Evolutionary conservation across 2,329 filamentous ascomycete species (phyloP), one percentile per base, ranked within the genome.

Genomic region (Sclerotinia glacialis): DNA sequence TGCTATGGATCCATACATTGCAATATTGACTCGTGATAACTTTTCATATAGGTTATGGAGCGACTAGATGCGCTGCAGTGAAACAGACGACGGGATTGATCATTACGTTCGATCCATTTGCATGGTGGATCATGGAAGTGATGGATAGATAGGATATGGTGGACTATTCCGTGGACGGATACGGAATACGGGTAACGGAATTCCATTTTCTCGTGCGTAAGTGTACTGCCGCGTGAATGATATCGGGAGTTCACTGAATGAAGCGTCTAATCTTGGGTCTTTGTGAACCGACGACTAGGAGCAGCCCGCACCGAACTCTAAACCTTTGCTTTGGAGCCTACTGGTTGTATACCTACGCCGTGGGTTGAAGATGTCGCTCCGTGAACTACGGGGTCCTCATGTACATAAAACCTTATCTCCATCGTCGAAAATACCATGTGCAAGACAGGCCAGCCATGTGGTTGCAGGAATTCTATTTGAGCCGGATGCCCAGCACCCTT

Each of bases 371-470:
- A 37, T 18, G 16, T 49, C 9, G 23, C 58, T 26, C n/a, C 44
- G 31, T 61, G 11, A 49, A 49, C 31, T 37, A 37, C 44, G 46
- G 31, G 28, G 44, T 1, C 14, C n/a, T 3, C 9, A 49, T 37
- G 14, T 40, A 60, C 44, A 23, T 12, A 21, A 23, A 21, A 18
- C 28, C 44, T 61, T 50, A 61, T 49, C 44, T 61, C 31, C 31
- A 49, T 49, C 31, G n/a, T 40, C 37, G 28, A 26, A 3, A 9
- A 44, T 31, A 21, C 54, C 55, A 58, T 58, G 55, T 58, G 55
- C 18, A 44, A n/a, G 11, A 40, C 55, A 58, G 58, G 58, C 44
- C 47, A 34, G 58, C 44, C 44, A 49, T 61, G 44, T 37, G 58
- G 58, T 60, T 26, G 14, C 58, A 49, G 42, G 37, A 60, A 26